phyloP scores from a whole-genome alignment of 2,329 filamentous ascomycete genomes.

The Clarireedia homoeocarpa region DNA sequence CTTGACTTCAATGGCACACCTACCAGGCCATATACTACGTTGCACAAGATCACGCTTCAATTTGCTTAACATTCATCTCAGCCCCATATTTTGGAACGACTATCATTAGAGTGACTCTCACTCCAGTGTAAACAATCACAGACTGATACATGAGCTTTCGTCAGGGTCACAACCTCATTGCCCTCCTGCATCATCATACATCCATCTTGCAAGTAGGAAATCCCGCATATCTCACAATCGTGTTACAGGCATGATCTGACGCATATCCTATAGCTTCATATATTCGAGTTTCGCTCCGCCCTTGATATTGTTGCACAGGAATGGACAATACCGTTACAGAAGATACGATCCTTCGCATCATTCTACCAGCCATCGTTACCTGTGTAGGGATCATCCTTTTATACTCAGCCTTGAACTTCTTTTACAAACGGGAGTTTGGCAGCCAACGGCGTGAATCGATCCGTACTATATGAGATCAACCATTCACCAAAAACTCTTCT shows the following conservation, averaged over 20 bases:
- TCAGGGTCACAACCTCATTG: neutral
- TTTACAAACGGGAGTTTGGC: slow-evolving; percentile 9
- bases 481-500: neutral
- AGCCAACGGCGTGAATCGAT: slow-evolving; percentile 5
- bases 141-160: neutral
- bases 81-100: neutral
- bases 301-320: neutral
- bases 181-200: slow-evolving; percentile 1
- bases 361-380: slow-evolving; percentile 4
- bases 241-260: neutral
- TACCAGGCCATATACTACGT: slow-evolving; percentile 2
- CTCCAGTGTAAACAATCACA: neutral
- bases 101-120: neutral
- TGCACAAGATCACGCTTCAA: slow-evolving; percentile 3
- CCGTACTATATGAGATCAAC: slow-evolving; percentile 2
- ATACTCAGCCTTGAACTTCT: slow-evolving; percentile 6
- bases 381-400: slow-evolving; percentile 7
- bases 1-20: neutral
- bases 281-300: neutral
- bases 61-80: neutral
- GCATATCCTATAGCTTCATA: neutral
- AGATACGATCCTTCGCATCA: slow-evolving; percentile 6
- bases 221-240: neutral
- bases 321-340: slow-evolving; percentile 6
- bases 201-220: neutral